Conservation (phyloP, 495 filamentous ascomycete genomes). For the Penicillium manginii region DNA sequence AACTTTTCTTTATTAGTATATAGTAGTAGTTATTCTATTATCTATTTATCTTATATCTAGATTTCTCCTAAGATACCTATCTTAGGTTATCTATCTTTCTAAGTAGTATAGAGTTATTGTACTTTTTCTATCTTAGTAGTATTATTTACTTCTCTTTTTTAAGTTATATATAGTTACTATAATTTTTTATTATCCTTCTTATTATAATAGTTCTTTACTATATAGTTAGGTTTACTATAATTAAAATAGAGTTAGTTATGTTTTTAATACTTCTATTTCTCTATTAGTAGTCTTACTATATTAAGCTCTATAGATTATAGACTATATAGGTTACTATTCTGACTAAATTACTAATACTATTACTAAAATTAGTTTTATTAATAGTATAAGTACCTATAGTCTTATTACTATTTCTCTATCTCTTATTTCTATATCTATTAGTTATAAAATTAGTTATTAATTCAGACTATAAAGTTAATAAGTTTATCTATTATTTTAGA, state of each 20-base stretch:
- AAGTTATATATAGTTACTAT: background rate
- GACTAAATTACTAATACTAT: too few species aligned
- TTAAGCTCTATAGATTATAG: slow-evolving; percentile 1
- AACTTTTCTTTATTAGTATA: too few species aligned
- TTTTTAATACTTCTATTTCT: background rate
- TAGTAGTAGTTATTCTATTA: background rate
- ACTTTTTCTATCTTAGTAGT: background rate
- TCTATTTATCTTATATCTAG: background rate
- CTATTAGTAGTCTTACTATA: background rate
- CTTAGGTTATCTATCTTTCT: background rate
- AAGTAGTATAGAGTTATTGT: background rate
- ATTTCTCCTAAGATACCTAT: background rate
- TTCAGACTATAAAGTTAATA: too few species aligned
- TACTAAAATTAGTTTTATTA: too few species aligned
- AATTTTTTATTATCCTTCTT: background rate
- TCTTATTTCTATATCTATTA: too few species aligned
- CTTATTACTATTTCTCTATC: too few species aligned
- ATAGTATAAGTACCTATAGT: too few species aligned
- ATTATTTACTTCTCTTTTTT: background rate
- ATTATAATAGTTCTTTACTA: background rate
- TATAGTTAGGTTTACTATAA: background rate
- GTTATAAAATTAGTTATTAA: too few species aligned
- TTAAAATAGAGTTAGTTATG: background rate
- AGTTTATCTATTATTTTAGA: too few species aligned
- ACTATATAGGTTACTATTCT: background rate